phyloP scores from a whole-genome alignment of 352 stramenopile species.

The Phytopythium chamaehyphon region DNA sequence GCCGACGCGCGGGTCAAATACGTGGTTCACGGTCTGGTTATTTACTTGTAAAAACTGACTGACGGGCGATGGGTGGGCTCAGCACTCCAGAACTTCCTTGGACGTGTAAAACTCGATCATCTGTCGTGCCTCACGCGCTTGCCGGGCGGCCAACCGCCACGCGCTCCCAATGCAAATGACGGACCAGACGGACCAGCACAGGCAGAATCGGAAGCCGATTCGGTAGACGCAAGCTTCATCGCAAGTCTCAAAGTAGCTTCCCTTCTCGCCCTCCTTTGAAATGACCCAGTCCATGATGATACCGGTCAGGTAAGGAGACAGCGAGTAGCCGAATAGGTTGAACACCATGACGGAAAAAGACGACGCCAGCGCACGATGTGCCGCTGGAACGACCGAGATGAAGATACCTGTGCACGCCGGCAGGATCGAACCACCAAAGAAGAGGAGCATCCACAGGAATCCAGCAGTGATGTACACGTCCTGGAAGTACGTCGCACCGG shows the following conservation, averaged over 20 bases:
- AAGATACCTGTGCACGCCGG: conserved; percentile 84
- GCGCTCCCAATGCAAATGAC: conserved; percentile 67
- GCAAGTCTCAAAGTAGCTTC: conserved; percentile 70
- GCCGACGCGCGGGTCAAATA: neutral
- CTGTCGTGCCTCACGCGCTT: conserved; percentile 49
- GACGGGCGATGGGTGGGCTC: conserved; percentile 3
- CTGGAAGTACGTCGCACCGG: conserved; percentile 74
- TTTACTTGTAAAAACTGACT: neutral
- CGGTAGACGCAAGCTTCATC: conserved; percentile 81
- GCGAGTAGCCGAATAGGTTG: conserved; percentile 76
- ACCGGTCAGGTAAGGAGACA: conserved; percentile 73
- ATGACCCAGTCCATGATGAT: conserved; percentile 82
- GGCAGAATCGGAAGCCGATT: conserved; percentile 74
- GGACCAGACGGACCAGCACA: conserved; percentile 80
- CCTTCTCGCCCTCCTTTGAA: conserved; percentile 43
- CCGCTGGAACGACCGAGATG: conserved; percentile 73
- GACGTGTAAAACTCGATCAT: conserved; percentile 54
- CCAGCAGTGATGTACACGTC: conserved; percentile 69
- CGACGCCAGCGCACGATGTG: conserved; percentile 70
- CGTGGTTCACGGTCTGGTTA: neutral
- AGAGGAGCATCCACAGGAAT: conserved; percentile 78
- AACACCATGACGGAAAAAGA: conserved; percentile 84
- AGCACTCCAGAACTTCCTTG: conserved; percentile 24
- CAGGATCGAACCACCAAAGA: conserved; percentile 78
- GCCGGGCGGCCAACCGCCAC: conserved; percentile 43